phyloP scores from a whole-genome alignment of 805 yeast genomes.

The Komagataella mondaviorum region DNA sequence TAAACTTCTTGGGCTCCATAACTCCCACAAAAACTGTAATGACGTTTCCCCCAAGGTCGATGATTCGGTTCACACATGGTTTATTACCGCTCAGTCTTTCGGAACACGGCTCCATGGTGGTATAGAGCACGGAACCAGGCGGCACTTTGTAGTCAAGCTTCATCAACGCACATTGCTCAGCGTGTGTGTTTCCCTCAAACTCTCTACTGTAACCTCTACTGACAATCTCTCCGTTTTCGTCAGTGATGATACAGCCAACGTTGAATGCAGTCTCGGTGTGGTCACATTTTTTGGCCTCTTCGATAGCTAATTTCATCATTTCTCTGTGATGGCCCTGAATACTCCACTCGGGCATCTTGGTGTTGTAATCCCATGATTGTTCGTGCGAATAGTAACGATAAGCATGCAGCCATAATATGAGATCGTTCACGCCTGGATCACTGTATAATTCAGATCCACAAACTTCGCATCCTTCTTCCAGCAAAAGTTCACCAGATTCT shows the following conservation, averaged over 20 bases:
- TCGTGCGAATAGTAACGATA: conserved; percentile 51
- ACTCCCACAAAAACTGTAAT: conserved; percentile 84
- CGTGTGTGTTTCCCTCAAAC: conserved; percentile 90
- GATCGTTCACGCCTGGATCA: conserved; percentile 82
- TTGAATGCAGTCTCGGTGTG: conserved; percentile 79
- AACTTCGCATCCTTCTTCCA: conserved; percentile 42
- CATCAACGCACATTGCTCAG: conserved; percentile 87
- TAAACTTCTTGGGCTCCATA: conserved; percentile 79
- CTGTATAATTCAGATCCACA: conserved; percentile 65
- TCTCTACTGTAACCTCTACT: conserved; percentile 85
- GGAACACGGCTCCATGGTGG: conserved; percentile 97
- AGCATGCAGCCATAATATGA: conserved; percentile 88
- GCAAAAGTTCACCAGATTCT: conserved; percentile 52
- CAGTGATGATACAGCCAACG: conserved; percentile 83
- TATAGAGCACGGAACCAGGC: conserved; percentile 66
- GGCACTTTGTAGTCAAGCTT: conserved; percentile 47
- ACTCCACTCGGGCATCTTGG: conserved; percentile 81
- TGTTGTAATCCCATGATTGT: conserved; percentile 57
- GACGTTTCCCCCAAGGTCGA: conserved; percentile 34
- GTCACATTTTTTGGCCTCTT: conserved; percentile 68
- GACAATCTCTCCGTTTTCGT: conserved; percentile 49
- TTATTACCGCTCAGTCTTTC: conserved; percentile 76
- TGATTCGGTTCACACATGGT: conserved; percentile 78
- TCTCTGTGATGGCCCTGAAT: conserved; percentile 30
- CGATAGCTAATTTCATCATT: conserved; percentile 66